These are phyloP conservation scores for Physcia stellaris DNA, from an alignment of 495 filamentous ascomycete genomes.

Conservation along the genomic window DNA sequence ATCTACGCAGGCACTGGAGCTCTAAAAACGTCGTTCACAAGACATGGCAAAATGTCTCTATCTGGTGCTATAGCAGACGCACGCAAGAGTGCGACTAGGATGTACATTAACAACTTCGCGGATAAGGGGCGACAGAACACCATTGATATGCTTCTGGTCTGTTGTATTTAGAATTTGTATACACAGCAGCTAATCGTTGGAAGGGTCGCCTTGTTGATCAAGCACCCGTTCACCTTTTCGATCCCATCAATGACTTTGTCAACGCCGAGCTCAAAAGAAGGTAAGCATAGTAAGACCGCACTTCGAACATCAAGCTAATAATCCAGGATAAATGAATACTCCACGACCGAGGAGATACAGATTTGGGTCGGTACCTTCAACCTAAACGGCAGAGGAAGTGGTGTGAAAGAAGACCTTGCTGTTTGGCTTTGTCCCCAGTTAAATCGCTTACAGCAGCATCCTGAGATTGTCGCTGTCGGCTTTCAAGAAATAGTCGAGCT, in stretches of 20 bases:
- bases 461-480: slow-evolving; percentile 74
- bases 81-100: slow-evolving; percentile 79
- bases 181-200: not conserved
- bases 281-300: slow-evolving; percentile 6
- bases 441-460: slow-evolving; percentile 36
- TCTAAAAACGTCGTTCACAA: slow-evolving; percentile 89
- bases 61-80: slow-evolving; percentile 91
- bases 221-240: slow-evolving; percentile 68
- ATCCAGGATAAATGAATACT: slow-evolving; percentile 33
- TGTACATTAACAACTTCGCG: slow-evolving; percentile 95
- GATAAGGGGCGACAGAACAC: slow-evolving; percentile 89
- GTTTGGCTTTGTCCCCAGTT: slow-evolving; percentile 62
- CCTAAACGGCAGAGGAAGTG: slow-evolving; percentile 69
- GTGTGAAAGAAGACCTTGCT: slow-evolving; percentile 65
- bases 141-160: slow-evolving; percentile 68
- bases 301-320: slow-evolving; percentile 2
- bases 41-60: slow-evolving; percentile 88
- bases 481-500: slow-evolving; percentile 98
- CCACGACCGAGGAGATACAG: slow-evolving; percentile 33
- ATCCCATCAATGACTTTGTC: slow-evolving; percentile 88
- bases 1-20: slow-evolving; percentile 97
- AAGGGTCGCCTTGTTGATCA: slow-evolving; percentile 71
- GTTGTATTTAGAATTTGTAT: not conserved
- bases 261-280: slow-evolving; percentile 55
- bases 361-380: slow-evolving; percentile 92